Conservation (phyloP, 2,329 filamentous ascomycete species). For the Paraconiothyrium sp. region DNA sequence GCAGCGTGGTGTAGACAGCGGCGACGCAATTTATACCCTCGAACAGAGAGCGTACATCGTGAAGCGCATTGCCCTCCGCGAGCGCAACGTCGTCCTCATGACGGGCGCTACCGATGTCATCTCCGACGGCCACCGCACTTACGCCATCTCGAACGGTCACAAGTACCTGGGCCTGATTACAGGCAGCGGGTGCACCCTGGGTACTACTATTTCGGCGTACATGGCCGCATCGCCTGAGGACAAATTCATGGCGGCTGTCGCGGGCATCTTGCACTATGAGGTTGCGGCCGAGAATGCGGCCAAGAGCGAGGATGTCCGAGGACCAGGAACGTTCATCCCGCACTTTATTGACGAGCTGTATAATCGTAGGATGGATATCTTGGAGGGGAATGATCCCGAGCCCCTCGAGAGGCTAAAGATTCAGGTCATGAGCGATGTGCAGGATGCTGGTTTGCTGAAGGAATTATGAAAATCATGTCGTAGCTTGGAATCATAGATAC, state of each 20-base stretch:
- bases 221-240: conserved; percentile 70
- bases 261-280: conserved; percentile 81
- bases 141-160: conserved; percentile 80
- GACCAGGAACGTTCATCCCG: conserved; percentile 87
- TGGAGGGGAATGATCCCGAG: conserved; percentile 18
- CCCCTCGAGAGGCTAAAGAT: conserved; percentile 26
- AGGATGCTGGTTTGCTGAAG: conserved; percentile 33
- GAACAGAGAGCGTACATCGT: conserved; percentile 71
- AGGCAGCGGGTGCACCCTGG: conserved; percentile 82
- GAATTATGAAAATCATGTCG: conserved; percentile 16
- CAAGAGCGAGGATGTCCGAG: conserved; percentile 68
- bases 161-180: conserved; percentile 75
- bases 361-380: conserved; percentile 23
- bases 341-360: conserved; percentile 81
- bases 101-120: conserved; percentile 82
- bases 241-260: conserved; percentile 75
- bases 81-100: conserved; percentile 79
- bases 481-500: no score
- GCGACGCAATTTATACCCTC: conserved; percentile 62
- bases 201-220: conserved; percentile 81
- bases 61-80: conserved; percentile 70
- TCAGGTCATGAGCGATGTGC: conserved; percentile 29
- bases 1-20: conserved; percentile 88
- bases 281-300: conserved; percentile 76
- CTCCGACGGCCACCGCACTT: conserved; percentile 75